Percentiles rank a stretch among this genome's conserved stretches.
phyloP scores from a whole-genome alignment of 257 asterid species.

The Lycium barbarum region DNA sequence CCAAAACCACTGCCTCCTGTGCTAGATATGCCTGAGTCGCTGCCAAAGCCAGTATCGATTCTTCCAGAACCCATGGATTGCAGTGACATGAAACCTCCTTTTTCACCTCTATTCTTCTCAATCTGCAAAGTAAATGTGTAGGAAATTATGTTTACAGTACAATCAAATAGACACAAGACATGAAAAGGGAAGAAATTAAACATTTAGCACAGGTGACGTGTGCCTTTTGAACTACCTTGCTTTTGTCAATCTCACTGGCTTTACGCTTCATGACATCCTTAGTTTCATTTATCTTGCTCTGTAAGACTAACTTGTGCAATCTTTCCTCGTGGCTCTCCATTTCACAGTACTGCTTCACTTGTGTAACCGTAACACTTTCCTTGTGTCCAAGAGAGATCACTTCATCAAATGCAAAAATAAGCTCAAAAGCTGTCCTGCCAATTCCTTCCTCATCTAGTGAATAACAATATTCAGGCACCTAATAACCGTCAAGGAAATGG shows the following conservation, averaged over 20 bases:
- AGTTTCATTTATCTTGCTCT: slow-evolving; percentile 89
- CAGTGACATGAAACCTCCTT: slow-evolving; percentile 68
- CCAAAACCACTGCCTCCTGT: slow-evolving; percentile 63
- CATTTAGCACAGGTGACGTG: slow-evolving; percentile 20
- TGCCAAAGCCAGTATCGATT: slow-evolving; percentile 75
- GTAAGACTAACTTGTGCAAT: slow-evolving; percentile 81
- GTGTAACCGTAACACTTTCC: slow-evolving; percentile 91
- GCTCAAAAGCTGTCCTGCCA: slow-evolving; percentile 81
- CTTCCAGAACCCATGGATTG: slow-evolving; percentile 86
- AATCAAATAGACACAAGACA: slow-evolving; percentile 18
- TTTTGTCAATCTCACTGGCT: slow-evolving; percentile 95
- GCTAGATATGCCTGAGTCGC: slow-evolving; percentile 59
- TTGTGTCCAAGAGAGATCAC: slow-evolving; percentile 91
- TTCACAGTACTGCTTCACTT: slow-evolving; percentile 95
- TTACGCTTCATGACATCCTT: slow-evolving; percentile 90
- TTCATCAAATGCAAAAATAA: slow-evolving; percentile 94
- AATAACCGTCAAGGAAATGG: slow-evolving; percentile 52
- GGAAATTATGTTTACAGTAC: slow-evolving; percentile 24
- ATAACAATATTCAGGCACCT: slow-evolving; percentile 94
- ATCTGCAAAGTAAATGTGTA: slow-evolving; percentile 50
- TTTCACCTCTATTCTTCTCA: slow-evolving; percentile 79
- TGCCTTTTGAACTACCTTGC: slow-evolving; percentile 62
- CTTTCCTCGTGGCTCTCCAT: slow-evolving; percentile 98
- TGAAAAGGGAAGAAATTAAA: slow-evolving; percentile 21
- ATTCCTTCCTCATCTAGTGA: slow-evolving; percentile 94